Conservation (phyloP, 164 flowering plant species). For the Nelumbo lutea region DNA sequence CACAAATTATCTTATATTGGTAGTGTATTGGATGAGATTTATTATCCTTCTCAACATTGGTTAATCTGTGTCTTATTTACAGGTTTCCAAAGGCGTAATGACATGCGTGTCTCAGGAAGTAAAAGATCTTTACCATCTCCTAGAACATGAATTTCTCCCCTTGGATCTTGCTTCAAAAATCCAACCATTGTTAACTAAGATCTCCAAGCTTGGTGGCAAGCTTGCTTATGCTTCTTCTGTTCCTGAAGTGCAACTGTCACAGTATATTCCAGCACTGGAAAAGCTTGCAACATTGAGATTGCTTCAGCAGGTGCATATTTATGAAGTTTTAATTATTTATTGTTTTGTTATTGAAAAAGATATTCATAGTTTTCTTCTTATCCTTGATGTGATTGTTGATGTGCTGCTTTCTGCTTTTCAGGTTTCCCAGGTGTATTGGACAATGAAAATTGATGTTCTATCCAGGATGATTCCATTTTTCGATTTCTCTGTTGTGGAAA, state of each 20-base stretch:
- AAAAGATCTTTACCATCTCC: constrained; percentile 71
- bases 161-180: constrained; percentile 69
- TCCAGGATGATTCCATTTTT: constrained; percentile 77
- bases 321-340: background rate
- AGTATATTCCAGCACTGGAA: constrained; percentile 77
- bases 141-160: constrained; percentile 80
- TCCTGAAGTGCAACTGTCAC: constrained; percentile 79
- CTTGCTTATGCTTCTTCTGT: constrained; percentile 76
- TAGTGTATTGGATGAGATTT: background rate
- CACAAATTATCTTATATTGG: background rate
- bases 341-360: background rate
- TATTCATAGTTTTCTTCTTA: background rate
- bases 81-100: constrained; percentile 87
- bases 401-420: constrained; percentile 21
- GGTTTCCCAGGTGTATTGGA: constrained; percentile 90
- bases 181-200: constrained; percentile 63
- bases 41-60: background rate
- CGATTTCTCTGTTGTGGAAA: constrained; percentile 68
- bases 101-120: constrained; percentile 82
- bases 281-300: constrained; percentile 77
- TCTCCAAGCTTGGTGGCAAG: constrained; percentile 82
- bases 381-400: background rate
- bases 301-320: constrained; percentile 72
- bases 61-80: constrained; percentile 10
- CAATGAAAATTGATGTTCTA: constrained; percentile 67